Evolutionary conservation across 345 rosid genomes (phyloP), one percentile per base, ranked within the genome.

Genomic region (Leavenworthia alabamica): DNA sequence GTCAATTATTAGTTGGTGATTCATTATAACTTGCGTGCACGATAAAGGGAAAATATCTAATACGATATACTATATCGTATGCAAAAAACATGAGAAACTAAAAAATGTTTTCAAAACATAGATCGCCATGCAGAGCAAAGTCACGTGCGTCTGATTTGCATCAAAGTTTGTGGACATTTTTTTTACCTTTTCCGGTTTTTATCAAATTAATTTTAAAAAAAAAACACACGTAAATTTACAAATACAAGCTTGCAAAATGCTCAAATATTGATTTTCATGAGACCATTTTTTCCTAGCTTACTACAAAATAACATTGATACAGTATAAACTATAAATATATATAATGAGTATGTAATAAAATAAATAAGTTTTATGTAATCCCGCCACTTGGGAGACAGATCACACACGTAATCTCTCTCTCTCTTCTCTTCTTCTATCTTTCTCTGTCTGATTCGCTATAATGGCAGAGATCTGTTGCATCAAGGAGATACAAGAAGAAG

Each of bases 61-160:
- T 19, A 41, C 36, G 40, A 56, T 27, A 26, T 24, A 22, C 28
- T 32, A 37, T 59, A 12, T 14, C 33, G 35, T 53, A 39, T 44
- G 35, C 7, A 36, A n/a, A 0, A n/a, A 60, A 35, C 54, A 68
- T 9, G 47, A 43, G 54, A 59, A 50, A 16, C 54, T 24, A 31
- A 51, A 55, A 31, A 5, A 33, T 56, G 42, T n/a, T 39, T 40
- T 56, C 60, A 64, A 49, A 45, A 3, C n/a, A 28, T 47, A 29
- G 55, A 64, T 57, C 28, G 23, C 55, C 49, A 60, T 22, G 61
- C 57, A 71, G 66, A 35, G 74, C 83, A 76, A 75, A 22, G 50
- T 74, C 90, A 81, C 84, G 90, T 81, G 90, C 78, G 69, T 66
- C 42, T 59, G 54, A 32, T 66, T 53, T 73, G 70, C 89, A 76